Base-by-base conservation (phyloP, 2,329 filamentous ascomycete species). In the Ambrosiella cleistominuta region DNA sequence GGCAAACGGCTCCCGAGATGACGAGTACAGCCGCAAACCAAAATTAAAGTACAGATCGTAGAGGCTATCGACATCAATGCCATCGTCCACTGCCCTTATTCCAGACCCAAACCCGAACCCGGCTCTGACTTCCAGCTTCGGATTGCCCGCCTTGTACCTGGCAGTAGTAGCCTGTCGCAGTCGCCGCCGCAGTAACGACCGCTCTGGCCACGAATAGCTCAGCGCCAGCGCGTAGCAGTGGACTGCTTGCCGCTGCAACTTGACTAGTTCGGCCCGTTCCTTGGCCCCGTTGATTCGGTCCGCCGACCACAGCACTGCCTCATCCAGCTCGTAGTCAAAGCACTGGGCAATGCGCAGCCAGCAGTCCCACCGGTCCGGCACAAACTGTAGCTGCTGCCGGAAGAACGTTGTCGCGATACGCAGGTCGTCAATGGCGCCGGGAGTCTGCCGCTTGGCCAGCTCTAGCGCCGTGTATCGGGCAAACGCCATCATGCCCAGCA, bases 291-390 rank as follows among this genome's bases (percentile, higher is more conserved):
- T 95, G 70, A 95, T 83, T 69, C 94, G 95, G 64, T 95, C 88
- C 0, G 88, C 86, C 17, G 84, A 86, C 89, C 89, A 95, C 4
- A 90, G 79, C 4, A 94, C 86, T 6, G 83, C 81, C 68, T 95
- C 89, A 62, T 95, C 89, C 12, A 95, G 73, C 64, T 94, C 88
- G 55, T 87, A 85, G 68, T 95, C 89, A 65, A 88, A 90, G 54
- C 86, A 88, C 68, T 95, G 88, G 0, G 85, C 89, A 27, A 95
- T 77, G 11, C 88, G 80, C 68, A 91, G 93, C 89, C 89, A 95
- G 0, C 86, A 85, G 67, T 95, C 86, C 89, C 89, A 95, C 58
- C 83, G 81, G 45, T 88, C 83, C 1, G 82, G 80, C 1, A 84
- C 88, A 67, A 88, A 88, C 63, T 95, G 88, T 1, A 95, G 70